A percentile compares a stretch with the other conserved stretches of the same genome.
phyloP scores from a whole-genome alignment of 1,139 yeast species.

The Geotrichum restrictum region DNA sequence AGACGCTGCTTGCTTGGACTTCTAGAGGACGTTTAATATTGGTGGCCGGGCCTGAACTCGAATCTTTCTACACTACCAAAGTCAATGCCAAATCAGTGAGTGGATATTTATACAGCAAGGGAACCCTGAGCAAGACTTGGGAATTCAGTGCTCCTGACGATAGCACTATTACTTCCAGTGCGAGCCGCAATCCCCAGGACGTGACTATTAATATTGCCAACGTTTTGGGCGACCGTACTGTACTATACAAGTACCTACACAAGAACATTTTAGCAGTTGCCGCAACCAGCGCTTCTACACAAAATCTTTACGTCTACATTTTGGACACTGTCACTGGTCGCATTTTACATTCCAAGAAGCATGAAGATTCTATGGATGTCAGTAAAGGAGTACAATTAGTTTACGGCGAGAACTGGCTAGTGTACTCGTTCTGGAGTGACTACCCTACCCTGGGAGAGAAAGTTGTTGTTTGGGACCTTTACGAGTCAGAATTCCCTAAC shows the following conservation, averaged over 20 bases:
- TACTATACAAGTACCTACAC: slow-evolving; percentile 77
- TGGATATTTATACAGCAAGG: slow-evolving; percentile 26
- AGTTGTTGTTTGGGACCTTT: slow-evolving; percentile 71
- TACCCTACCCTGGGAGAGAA: slow-evolving; percentile 54
- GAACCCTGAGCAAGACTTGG: slow-evolving; percentile 28
- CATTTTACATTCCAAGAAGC: slow-evolving; percentile 48
- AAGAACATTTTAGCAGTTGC: slow-evolving; percentile 63
- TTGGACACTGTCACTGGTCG: slow-evolving; percentile 71
- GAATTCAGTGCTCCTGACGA: slow-evolving; percentile 29
- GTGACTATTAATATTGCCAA: slow-evolving; percentile 64
- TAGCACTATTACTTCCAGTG: slow-evolving; percentile 42
- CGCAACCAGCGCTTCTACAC: slow-evolving; percentile 22
- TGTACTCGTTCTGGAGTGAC: slow-evolving; percentile 59
- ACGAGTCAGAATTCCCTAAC: slow-evolving; percentile 57
- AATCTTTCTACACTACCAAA: slow-evolving; percentile 25
- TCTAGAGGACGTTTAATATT: slow-evolving; percentile 11
- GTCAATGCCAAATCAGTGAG: slow-evolving; percentile 21
- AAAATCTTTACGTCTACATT: slow-evolving; percentile 46
- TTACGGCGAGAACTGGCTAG: slow-evolving; percentile 81
- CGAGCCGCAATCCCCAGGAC: slow-evolving; percentile 44
- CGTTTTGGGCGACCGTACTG: slow-evolving; percentile 65
- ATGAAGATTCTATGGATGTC: slow-evolving; percentile 39
- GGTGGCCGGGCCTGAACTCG: slow-evolving; percentile 19
- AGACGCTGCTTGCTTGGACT: slow-evolving; percentile 24
- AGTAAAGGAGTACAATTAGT: slow-evolving; percentile 50